Evolutionary conservation across 2,329 filamentous ascomycete species (phyloP).

Genomic region (Nemania sp.): DNA sequence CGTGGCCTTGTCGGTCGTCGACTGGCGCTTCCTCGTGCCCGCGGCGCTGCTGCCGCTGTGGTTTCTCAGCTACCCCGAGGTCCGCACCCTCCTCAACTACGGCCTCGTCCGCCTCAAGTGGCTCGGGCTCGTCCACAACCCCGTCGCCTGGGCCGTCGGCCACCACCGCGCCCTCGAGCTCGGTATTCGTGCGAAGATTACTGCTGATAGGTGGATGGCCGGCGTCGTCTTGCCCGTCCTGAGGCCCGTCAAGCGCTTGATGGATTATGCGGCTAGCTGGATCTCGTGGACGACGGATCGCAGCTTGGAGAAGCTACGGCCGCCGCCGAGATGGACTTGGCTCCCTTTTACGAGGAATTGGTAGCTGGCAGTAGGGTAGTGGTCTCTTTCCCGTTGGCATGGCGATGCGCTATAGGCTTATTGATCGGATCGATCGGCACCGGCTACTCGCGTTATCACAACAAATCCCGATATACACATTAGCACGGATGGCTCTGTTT

Average conservation of each 20-base stretch:
- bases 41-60: constrained; percentile 12
- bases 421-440: no score
- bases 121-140: constrained; percentile 24
- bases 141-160: constrained; percentile 17
- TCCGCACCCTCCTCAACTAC: constrained; percentile 23
- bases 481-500: no score
- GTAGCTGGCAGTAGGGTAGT: no score
- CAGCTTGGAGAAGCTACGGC: constrained; percentile 20
- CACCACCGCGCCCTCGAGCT: neutral
- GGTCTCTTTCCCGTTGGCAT: no score
- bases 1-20: constrained; percentile 15
- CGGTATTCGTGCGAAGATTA: neutral
- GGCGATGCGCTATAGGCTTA: no score
- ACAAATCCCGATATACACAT: no score
- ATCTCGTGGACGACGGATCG: constrained; percentile 5
- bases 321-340: constrained; percentile 12
- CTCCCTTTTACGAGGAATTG: constrained; percentile 1
- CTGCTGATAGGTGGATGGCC: neutral
- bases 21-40: constrained; percentile 28
- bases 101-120: constrained; percentile 30
- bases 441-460: no score
- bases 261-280: constrained; percentile 12
- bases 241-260: no score
- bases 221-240: constrained; percentile 3
- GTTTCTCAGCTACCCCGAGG: constrained; percentile 22